Conservation (phyloP, 352 stramenopile genomes). For the Phytophthora ohioensis region DNA sequence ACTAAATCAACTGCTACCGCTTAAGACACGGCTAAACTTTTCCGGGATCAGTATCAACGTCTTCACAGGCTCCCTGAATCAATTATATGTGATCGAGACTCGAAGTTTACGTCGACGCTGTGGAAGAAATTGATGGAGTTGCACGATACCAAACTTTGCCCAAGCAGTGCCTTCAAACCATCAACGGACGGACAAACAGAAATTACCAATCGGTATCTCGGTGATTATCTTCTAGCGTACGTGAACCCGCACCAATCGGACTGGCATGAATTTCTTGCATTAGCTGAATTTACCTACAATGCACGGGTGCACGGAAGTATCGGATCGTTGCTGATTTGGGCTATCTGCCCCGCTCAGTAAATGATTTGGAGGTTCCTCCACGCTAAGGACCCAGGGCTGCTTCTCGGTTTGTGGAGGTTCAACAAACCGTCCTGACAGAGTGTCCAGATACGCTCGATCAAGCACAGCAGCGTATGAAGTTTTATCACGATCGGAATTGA, state of each 20-base stretch:
- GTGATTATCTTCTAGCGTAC: conserved; percentile 10
- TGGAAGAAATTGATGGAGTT: conserved; percentile 4
- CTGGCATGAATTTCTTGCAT: conserved; percentile 9
- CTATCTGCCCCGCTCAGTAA: conserved; percentile 3
- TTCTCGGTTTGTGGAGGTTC: not conserved
- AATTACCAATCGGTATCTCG: conserved; percentile 8
- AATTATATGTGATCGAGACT: conserved; percentile 18
- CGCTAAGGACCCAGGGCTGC: not conserved
- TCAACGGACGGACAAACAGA: conserved; percentile 19
- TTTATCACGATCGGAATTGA: conserved; percentile 12
- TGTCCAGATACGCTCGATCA: conserved; percentile 17
- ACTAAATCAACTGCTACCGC: conserved; percentile 10
- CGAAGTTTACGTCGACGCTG: conserved; percentile 6
- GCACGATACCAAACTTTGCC: conserved; percentile 1
- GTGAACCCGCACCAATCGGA: conserved; percentile 2
- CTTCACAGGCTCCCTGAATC: conserved; percentile 6
- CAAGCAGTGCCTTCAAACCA: conserved; percentile 16
- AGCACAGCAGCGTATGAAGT: conserved; percentile 18
- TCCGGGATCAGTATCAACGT: conserved; percentile 6
- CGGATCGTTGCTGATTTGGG: conserved; percentile 10
- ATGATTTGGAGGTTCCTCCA: conserved; percentile 7
- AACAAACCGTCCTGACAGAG: conserved; percentile 4
- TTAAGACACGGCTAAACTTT: not conserved
- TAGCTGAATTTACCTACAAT: conserved; percentile 18
- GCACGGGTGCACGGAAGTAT: conserved; percentile 2